Base-by-base conservation (phyloP, 2,329 filamentous ascomycete genomes). In the Penicillium crustosum region DNA sequence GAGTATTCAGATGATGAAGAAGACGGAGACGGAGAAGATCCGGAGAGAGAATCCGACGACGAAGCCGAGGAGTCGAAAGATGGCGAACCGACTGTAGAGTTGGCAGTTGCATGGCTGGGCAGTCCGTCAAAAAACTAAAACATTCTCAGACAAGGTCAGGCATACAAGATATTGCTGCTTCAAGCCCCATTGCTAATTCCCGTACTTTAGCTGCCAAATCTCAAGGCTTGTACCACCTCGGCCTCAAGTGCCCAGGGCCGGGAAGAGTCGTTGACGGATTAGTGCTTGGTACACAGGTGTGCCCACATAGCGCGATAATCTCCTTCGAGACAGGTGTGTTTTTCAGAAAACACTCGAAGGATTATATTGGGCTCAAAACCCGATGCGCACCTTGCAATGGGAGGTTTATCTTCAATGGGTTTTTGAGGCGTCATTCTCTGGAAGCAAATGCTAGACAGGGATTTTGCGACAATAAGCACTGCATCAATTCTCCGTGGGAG, bases 291-390 rank as follows among this genome's bases (percentile, higher is more conserved):
- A 42, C 13, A 1, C 19, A 41, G 2, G 38, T 23, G 39, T 42
- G 39, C 39, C 12, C 12, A 2, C 1, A 15, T 0, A 23, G 6
- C 12, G 3, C 12, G 0, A 23, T 9, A 2, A 42, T 42, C 39
- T 5, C 39, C 2, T 41, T 15, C 6, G 19, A 41, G 2, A 23
- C 39, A 4, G 39, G 19, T 6, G 12, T 23, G 2, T 7, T 15
- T 8, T 13, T 41, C 39, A 31, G 29, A 12, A 0, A 5, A 0
- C 39, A 2, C 2, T 0, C 1, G 12, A 7, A 0, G 15, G 0
- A 23, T 0, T 10, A 15, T 8, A 3, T 41, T 23, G 39, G 39
- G 6, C 19, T 41, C 12, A 41, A 5, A 23, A 1, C 0, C 12
- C 1, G 39, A 41, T 15, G 12, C 2, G 0, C 38, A 2, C 3